phyloP scores from a whole-genome alignment of 75 land plant species.

The Picea glauca region DNA sequence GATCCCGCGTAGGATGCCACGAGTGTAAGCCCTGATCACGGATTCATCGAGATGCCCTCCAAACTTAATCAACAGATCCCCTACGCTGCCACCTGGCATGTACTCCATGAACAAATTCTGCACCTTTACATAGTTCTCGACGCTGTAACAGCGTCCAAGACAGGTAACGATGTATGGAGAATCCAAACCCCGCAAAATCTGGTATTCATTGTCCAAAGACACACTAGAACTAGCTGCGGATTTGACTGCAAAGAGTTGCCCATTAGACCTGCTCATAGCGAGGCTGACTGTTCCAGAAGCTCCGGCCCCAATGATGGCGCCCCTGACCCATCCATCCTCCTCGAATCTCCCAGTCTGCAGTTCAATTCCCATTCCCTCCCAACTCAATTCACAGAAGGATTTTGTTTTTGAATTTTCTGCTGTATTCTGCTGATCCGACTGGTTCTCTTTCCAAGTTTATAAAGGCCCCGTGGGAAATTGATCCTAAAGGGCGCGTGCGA shows the following conservation, averaged over 20 bases:
- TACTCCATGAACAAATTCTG: constrained; percentile 50
- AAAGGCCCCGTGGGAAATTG: too few relatives aligned
- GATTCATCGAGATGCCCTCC: constrained; percentile 35
- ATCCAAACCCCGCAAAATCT: constrained; percentile 24
- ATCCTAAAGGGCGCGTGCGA: too few relatives aligned
- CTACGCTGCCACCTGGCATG: constrained; percentile 59
- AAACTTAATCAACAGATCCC: constrained; percentile 43
- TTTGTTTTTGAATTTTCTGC: too few relatives aligned
- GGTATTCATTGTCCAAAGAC: constrained; percentile 41
- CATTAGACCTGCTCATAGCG: constrained; percentile 33
- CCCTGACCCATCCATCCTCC: constrained; percentile 33
- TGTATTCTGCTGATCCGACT: too few relatives aligned
- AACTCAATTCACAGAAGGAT: too few relatives aligned
- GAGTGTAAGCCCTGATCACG: constrained; percentile 22
- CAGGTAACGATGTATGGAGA: constrained; percentile 37
- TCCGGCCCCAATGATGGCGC: constrained; percentile 40
- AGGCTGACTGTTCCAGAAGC: constrained; percentile 44
- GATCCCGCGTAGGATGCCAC: constrained; percentile 34
- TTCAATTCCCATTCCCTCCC: background rate
- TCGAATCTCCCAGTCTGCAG: too few relatives aligned
- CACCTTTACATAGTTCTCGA: constrained; percentile 26
- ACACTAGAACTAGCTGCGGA: constrained; percentile 12
- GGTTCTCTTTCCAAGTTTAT: too few relatives aligned
- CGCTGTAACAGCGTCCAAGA: constrained; percentile 22
- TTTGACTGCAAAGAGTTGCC: constrained; percentile 55